These are phyloP conservation scores for Dioscorea alata DNA, from an alignment of 106 monocot species.

Conservation along the genomic window DNA sequence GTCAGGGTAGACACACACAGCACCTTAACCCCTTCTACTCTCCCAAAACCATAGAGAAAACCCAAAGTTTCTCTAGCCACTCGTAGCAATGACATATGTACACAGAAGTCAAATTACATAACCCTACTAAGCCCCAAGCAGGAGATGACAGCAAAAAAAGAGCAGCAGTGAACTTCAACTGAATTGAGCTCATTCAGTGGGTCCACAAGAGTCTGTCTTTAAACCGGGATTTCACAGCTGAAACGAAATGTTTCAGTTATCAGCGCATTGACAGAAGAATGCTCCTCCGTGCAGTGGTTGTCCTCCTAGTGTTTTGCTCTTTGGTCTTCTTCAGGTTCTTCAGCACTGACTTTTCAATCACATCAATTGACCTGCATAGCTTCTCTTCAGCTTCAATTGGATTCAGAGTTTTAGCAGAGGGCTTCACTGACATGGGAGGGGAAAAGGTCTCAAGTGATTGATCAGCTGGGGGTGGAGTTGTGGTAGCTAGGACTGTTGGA, in stretches of 20 bases:
- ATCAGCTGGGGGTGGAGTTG: slow-evolving; percentile 8
- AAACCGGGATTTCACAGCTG: background rate
- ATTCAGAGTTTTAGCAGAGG: background rate
- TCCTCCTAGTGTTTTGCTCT: background rate
- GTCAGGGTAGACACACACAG: too few relatives aligned
- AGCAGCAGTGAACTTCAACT: background rate
- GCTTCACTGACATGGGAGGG: background rate
- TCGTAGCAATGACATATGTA: background rate
- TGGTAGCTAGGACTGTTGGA: background rate
- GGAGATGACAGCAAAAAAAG: background rate
- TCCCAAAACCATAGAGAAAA: too few relatives aligned
- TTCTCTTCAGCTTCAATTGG: background rate
- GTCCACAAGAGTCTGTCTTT: background rate
- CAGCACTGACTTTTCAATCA: background rate
- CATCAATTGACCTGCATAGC: background rate
- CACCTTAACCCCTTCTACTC: too few relatives aligned
- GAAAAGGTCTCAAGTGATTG: background rate
- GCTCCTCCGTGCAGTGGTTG: background rate
- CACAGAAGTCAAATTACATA: background rate
- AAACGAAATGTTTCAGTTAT: background rate
- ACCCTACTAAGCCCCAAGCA: background rate
- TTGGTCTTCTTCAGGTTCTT: background rate
- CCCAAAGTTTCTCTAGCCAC: background rate
- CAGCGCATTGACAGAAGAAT: background rate
- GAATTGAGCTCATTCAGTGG: background rate